phyloP scores from a whole-genome alignment of 2,329 filamentous ascomycete genomes.

The Penicillium griseofulvum region DNA sequence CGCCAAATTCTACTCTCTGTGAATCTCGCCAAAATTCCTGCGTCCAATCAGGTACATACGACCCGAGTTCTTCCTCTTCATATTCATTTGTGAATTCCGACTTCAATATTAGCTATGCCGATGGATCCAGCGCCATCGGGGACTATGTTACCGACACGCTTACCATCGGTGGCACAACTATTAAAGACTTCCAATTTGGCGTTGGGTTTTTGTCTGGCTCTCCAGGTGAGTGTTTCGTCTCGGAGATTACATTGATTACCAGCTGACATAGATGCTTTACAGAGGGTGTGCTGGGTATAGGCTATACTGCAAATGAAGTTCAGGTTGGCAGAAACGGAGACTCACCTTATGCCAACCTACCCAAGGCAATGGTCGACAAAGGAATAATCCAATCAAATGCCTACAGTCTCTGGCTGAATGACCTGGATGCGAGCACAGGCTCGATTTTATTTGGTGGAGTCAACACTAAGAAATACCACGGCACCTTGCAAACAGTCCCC shows the following conservation, averaged over 20 bases:
- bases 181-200: constrained; percentile 58
- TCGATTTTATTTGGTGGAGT: constrained; percentile 74
- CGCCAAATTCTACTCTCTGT: constrained; percentile 51
- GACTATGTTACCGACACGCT: constrained; percentile 79
- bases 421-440: constrained; percentile 63
- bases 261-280: constrained; percentile 8
- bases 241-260: not conserved
- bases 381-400: constrained; percentile 64
- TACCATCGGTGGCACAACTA: constrained; percentile 48
- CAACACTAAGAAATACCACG: constrained; percentile 63
- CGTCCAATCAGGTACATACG: constrained; percentile 51
- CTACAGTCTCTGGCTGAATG: constrained; percentile 74
- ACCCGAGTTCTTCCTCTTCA: constrained; percentile 64
- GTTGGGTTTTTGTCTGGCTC: constrained; percentile 58
- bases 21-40: constrained; percentile 42
- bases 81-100: constrained; percentile 69
- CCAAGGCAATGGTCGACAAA: constrained; percentile 60
- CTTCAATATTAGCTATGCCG: constrained; percentile 87
- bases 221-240: constrained; percentile 29
- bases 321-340: constrained; percentile 50
- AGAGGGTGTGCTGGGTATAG: constrained; percentile 81
- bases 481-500: constrained; percentile 64
- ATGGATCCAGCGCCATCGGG: constrained; percentile 72
- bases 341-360: constrained; percentile 65
- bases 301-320: constrained; percentile 73